Conservation (phyloP, 306 rosid species). For the Lithocarpus polystachyus region DNA sequence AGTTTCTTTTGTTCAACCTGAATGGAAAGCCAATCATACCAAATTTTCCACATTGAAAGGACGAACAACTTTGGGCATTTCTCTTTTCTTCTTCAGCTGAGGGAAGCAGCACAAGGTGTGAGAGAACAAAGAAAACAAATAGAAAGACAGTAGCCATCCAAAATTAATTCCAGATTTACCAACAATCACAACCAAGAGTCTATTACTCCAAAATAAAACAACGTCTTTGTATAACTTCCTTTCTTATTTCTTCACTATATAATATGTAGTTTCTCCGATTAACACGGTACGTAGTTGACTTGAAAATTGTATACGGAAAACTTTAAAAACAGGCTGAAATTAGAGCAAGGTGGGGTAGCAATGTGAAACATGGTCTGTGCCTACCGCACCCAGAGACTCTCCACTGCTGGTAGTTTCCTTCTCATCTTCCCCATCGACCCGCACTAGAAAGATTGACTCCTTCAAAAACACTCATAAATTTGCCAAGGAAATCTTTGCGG, state of each 20-base stretch:
- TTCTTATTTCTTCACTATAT: too few relatives aligned
- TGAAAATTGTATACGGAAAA: too few relatives aligned
- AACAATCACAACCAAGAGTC: background rate
- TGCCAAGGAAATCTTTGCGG: too few relatives aligned
- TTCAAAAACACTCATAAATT: background rate
- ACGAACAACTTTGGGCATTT: background rate
- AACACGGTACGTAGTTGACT: too few relatives aligned
- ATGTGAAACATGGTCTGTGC: too few relatives aligned
- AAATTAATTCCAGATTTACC: background rate
- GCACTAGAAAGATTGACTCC: conserved; percentile 18
- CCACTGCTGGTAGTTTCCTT: too few relatives aligned
- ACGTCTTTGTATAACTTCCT: too few relatives aligned
- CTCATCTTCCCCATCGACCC: conserved; percentile 12
- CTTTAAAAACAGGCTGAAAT: background rate
- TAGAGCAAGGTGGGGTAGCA: conserved; percentile 24
- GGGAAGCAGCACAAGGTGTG: conserved; percentile 1
- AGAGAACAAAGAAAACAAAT: conserved; percentile 11
- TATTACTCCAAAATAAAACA: background rate
- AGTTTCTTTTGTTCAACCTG: background rate
- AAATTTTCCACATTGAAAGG: conserved; percentile 31
- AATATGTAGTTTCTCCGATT: too few relatives aligned
- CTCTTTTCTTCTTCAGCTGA: background rate
- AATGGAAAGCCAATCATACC: conserved; percentile 29
- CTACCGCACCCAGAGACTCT: background rate
- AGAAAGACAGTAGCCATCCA: conserved; percentile 8